Base-by-base conservation (phyloP, 2,329 filamentous ascomycete genomes). In the Penicillium corylophilum region DNA sequence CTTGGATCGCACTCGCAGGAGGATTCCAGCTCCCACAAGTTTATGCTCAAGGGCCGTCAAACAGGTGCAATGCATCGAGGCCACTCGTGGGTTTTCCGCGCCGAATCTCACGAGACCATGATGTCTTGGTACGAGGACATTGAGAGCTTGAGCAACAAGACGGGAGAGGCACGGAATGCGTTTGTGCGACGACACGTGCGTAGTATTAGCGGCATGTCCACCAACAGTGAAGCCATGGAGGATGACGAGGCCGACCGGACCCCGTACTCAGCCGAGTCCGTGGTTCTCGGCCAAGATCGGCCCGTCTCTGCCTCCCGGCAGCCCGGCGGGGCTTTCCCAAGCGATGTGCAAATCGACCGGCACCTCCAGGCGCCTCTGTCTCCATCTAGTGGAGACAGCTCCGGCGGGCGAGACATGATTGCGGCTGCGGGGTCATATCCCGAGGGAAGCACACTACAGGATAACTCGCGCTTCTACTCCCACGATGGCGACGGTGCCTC, bases 121-220 rank as follows among this genome's bases (percentile, higher is more conserved):
- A 85, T 95, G 78, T 90, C 91, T 41, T 99, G 94, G 85, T 97
- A 91, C 70, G 88, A 94, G 48, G 93, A 96, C 65, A 93, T 99
- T 70, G 91, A 93, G 71, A 85, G 82, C 38, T 78, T 99, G 56
- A 96, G 90, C 5, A 91, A 95, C 70, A 92, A 89, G 73, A 88
- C 87, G 22, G 88, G 90, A 24, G 90, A 95, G 70, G 92, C 95
- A 67, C 87, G 92, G 36, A 89, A 84, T 70, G 89, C 89, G 24
- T 96, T 94, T 68, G 90, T 96, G 36, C 85, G 89, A 39, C 85
- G 84, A 55, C 91, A 95, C 67, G 85, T 87, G 33, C 83, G 91
- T 48, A 93, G 87, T 66, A 72, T 89, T 51, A 95, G 89, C 69
- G 85, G 85, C 40, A 76, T 75, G 52, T 86, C 83, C 20, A 76